Conservation (phyloP, 1,284 basidiomycete genomes). For the Fomitopsis betulina region DNA sequence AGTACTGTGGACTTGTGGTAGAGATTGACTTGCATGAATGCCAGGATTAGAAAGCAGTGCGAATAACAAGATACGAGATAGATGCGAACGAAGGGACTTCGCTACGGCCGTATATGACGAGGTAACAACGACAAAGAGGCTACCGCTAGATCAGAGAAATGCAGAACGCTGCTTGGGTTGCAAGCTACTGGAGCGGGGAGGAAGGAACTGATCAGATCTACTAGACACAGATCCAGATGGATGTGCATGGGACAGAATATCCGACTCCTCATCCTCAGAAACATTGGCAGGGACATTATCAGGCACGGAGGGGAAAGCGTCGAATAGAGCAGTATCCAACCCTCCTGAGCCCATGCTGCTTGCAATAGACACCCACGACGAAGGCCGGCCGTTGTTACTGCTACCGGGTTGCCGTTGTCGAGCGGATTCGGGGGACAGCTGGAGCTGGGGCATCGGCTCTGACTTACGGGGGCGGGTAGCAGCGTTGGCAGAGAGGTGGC, state of each 20-base stretch:
- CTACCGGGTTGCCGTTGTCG: background rate
- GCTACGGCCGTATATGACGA: background rate
- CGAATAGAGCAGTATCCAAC: slow-evolving; percentile 28
- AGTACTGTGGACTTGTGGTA: background rate
- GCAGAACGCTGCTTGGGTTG: slow-evolving; percentile 18
- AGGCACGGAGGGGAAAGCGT: slow-evolving; percentile 32
- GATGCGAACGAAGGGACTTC: background rate
- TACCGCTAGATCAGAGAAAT: slow-evolving; percentile 12
- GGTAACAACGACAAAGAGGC: no score
- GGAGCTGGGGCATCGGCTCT: slow-evolving; percentile 9
- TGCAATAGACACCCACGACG: slow-evolving; percentile 25
- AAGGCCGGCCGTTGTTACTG: slow-evolving; percentile 11
- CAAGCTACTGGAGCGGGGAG: slow-evolving; percentile 11
- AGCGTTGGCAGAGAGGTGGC: slow-evolving; percentile 6
- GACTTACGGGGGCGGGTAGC: slow-evolving; percentile 1
- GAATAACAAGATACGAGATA: slow-evolving; percentile 1
- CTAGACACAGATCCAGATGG: slow-evolving; percentile 1
- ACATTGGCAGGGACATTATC: slow-evolving; percentile 15
- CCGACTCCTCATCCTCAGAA: slow-evolving; percentile 6
- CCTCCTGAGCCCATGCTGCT: slow-evolving; percentile 23
- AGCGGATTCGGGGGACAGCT: background rate
- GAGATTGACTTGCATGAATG: background rate
- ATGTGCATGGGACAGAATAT: slow-evolving; percentile 9
- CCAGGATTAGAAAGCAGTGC: slow-evolving; percentile 7
- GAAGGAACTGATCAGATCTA: slow-evolving; percentile 1